Conservation (phyloP, 441 rosid species). For the Adansonia gregorii region DNA sequence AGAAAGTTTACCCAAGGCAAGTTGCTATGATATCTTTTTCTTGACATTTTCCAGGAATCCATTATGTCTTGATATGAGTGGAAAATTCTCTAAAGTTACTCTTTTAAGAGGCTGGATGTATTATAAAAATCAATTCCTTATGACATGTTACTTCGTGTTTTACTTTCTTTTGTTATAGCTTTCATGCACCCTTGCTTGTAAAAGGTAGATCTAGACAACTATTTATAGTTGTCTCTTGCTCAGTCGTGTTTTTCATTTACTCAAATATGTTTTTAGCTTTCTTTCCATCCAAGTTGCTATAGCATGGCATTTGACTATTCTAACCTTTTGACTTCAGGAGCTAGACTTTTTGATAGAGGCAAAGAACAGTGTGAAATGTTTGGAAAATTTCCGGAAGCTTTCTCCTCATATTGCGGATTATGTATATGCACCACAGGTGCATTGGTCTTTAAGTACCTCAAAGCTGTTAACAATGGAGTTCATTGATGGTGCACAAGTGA, state of each 20-base stretch:
- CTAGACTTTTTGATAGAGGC: slow-evolving; percentile 91
- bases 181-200: background rate
- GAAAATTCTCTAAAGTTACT: background rate
- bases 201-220: background rate
- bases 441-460: slow-evolving; percentile 87
- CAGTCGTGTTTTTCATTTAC: too few relatives aligned
- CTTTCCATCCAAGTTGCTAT: background rate
- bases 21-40: slow-evolving; percentile 36
- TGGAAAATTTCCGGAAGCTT: slow-evolving; percentile 81
- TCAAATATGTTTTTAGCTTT: background rate
- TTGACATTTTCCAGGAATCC: background rate
- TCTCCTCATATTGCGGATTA: slow-evolving; percentile 87
- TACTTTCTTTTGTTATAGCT: background rate
- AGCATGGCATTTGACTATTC: slow-evolving; percentile 15
- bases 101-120: background rate
- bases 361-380: slow-evolving; percentile 80
- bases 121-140: background rate
- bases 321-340: too few relatives aligned
- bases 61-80: background rate
- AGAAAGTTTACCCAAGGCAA: slow-evolving; percentile 93
- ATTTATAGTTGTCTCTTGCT: slow-evolving; percentile 16
- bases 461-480: slow-evolving; percentile 91
- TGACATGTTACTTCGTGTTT: background rate
- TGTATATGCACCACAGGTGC: slow-evolving; percentile 75
- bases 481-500: slow-evolving; percentile 86